Evolutionary conservation across 139 green algal genomes (phyloP), one percentile per base, ranked within the genome.

Genomic region (Parachlorella kessleri): DNA sequence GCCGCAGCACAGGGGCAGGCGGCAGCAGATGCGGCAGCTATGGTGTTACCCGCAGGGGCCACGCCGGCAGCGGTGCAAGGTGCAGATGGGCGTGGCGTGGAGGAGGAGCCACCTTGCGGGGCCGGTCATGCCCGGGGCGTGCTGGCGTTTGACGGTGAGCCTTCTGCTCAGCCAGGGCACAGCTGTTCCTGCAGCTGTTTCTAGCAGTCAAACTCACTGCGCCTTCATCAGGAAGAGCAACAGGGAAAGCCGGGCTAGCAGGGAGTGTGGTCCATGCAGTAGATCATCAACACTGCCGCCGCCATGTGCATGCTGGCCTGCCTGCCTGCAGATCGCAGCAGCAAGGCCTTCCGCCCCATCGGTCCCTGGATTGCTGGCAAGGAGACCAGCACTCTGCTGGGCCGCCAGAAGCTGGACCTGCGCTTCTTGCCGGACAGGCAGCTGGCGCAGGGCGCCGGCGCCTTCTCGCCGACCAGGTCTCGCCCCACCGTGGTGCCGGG

Each of bases 291-390:
- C n/a, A n/a, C n/a, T n/a, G n/a, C n/a, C n/a, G n/a, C n/a, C n/a
- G n/a, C n/a, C n/a, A n/a, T n/a, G n/a, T n/a, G n/a, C n/a, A n/a
- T n/a, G n/a, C n/a, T n/a, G n/a, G n/a, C n/a, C n/a, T n/a, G n/a
- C n/a, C n/a, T n/a, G n/a, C n/a, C n/a, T n/a, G n/a, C n/a, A n/a
- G n/a, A n/a, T n/a, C n/a, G n/a, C n/a, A n/a, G n/a, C n/a, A n/a
- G n/a, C n/a, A n/a, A n/a, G 6, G 32, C n/a, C 41, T 80, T 38
- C 30, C 74, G 36, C 23, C 74, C 55, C 2, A 26, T 80, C 30
- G 74, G 74, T n/a, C n/a, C 66, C n/a, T 80, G 74, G 74, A 59
- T 80, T 4, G 32, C 7, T 4, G 37, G 63, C 74, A 10, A 9
- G 0, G 26, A 18, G 10, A 23, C 21, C 21, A 28, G 73, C 42